A percentile compares a stretch with the other conserved stretches of the same genome.
Evolutionary conservation across 1,139 yeast species (phyloP).

Genomic region (Suhomyces ambrosiae): DNA sequence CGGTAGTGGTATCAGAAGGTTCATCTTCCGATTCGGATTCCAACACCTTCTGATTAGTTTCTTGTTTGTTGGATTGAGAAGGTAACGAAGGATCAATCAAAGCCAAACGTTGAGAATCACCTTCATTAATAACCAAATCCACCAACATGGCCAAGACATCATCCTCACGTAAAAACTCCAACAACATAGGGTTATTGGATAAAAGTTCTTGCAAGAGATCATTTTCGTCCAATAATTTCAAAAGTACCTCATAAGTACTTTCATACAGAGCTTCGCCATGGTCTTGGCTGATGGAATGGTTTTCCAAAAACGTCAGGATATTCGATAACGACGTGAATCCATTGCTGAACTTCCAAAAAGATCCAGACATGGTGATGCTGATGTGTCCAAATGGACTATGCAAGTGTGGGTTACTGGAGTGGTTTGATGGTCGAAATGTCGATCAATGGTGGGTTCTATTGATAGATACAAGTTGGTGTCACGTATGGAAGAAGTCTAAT

Average conservation of each 20-base stretch:
- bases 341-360: conserved; percentile 91
- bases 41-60: too few species aligned
- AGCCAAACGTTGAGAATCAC: conserved; percentile 18
- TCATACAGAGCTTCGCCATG: conserved; percentile 24
- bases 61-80: too few species aligned
- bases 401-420: neutral
- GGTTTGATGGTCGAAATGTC: neutral
- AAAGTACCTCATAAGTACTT: conserved; percentile 41
- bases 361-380: conserved; percentile 58
- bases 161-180: conserved; percentile 80
- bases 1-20: conserved; percentile 1
- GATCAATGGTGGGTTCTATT: neutral
- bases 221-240: conserved; percentile 79
- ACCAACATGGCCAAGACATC: conserved; percentile 67
- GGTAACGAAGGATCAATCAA: conserved; percentile 4
- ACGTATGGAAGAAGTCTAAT: neutral
- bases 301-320: conserved; percentile 71
- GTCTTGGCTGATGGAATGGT: conserved; percentile 38
- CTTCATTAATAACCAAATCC: conserved; percentile 60
- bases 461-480: neutral
- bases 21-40: neutral
- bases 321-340: conserved; percentile 78
- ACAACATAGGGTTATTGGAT: conserved; percentile 77
- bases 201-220: conserved; percentile 83
- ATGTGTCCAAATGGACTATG: conserved; percentile 2